These are phyloP conservation scores for Leishmania amazonensis DNA, from an alignment of 208 protist species.

Conservation along the genomic window DNA sequence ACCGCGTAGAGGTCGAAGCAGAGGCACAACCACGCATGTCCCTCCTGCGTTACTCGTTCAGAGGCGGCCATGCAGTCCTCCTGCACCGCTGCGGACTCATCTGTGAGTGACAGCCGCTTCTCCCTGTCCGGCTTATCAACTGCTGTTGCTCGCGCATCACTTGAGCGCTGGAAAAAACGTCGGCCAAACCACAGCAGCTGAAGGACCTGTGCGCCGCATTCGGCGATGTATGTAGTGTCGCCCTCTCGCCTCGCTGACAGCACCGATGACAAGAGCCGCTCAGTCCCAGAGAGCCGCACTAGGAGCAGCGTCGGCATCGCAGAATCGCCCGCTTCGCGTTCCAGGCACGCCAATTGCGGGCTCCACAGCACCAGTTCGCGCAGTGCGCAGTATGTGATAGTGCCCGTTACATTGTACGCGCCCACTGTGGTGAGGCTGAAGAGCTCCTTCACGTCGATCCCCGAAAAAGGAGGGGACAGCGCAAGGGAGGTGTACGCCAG, in stretches of 20 bases:
- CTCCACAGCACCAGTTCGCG: conserved; percentile 8
- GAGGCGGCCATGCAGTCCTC: conserved; percentile 20
- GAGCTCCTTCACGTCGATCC: neutral
- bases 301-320: neutral
- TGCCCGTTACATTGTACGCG: neutral
- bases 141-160: neutral
- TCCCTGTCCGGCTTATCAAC: neutral
- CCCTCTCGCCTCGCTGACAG: neutral
- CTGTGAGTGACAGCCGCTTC: neutral
- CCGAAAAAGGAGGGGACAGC: neutral
- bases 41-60: conserved; percentile 17
- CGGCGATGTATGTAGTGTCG: neutral
- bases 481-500: conserved; percentile 4
- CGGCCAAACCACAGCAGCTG: conserved; percentile 9
- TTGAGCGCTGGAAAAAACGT: conserved; percentile 5
- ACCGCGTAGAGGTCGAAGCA: conserved; percentile 33
- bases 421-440: neutral
- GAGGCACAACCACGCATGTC: conserved; percentile 9
- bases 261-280: neutral
- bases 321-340: neutral
- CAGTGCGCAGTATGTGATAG: neutral
- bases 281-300: neutral
- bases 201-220: neutral
- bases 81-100: neutral
- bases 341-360: no score